Evolutionary conservation across 2,329 filamentous ascomycete genomes (phyloP).

Genomic region (Aspergillus viridinutans): DNA sequence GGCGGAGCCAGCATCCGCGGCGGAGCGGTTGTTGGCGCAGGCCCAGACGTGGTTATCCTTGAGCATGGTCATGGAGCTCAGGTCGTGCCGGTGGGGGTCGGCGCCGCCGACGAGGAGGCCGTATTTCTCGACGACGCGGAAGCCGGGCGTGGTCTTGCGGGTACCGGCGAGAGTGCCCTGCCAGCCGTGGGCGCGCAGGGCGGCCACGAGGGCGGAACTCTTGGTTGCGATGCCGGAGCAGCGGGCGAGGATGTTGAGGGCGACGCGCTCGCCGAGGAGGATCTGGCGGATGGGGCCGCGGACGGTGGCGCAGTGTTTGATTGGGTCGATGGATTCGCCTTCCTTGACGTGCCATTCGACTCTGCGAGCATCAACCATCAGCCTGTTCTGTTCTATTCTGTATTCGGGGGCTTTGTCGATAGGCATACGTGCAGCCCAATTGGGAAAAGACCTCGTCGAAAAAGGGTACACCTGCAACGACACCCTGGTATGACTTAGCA

Average conservation of each 20-base stretch:
- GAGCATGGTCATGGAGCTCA: conserved; percentile 95
- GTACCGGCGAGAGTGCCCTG: conserved; percentile 84
- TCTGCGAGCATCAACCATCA: conserved; percentile 26
- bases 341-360: conserved; percentile 84
- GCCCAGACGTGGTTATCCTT: conserved; percentile 99
- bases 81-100: conserved; percentile 85
- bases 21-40: conserved; percentile 51
- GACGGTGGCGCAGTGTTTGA: conserved; percentile 71
- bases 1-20: conserved; percentile 18
- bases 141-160: conserved; percentile 93
- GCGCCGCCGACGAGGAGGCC: conserved; percentile 93
- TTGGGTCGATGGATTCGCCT: conserved; percentile 64
- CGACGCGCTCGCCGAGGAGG: conserved; percentile 88
- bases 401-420: neutral
- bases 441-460: conserved; percentile 91
- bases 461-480: conserved; percentile 90
- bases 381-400: neutral
- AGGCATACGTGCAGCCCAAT: conserved; percentile 68
- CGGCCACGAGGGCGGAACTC: conserved; percentile 42
- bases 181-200: conserved; percentile 64
- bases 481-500: conserved; percentile 48
- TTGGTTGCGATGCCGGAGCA: conserved; percentile 87
- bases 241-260: conserved; percentile 81
- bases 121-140: conserved; percentile 95
- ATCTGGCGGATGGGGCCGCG: conserved; percentile 76